Conservation (phyloP, 495 filamentous ascomycete species). For the Massariosphaeria phaeospora region DNA sequence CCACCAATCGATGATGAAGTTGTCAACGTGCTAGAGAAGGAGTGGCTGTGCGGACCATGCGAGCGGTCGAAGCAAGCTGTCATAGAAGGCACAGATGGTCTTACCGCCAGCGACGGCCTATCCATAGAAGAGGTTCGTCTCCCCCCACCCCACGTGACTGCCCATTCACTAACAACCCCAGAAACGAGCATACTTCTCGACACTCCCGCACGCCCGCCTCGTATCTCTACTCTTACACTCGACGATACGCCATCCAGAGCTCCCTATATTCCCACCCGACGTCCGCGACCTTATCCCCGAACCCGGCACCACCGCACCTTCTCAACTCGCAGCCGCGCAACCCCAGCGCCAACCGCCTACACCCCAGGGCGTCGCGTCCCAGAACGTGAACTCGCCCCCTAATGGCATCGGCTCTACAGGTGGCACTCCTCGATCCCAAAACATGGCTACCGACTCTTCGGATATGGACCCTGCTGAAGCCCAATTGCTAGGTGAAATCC, state of each 20-base stretch:
- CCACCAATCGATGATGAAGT: constrained; percentile 70
- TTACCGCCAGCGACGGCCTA: constrained; percentile 45
- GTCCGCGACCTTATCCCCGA: constrained; percentile 27
- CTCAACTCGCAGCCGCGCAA: constrained; percentile 6
- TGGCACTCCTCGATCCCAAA: constrained; percentile 18
- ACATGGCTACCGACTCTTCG: constrained; percentile 13
- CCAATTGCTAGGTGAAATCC: constrained; percentile 28
- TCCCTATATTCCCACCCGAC: constrained; percentile 43
- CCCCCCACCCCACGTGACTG: not conserved
- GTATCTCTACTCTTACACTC: constrained; percentile 47
- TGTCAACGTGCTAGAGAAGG: constrained; percentile 58
- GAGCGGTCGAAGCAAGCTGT: constrained; percentile 29
- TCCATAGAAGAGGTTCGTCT: constrained; percentile 29
- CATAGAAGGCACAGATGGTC: constrained; percentile 18
- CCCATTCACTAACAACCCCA: constrained; percentile 19
- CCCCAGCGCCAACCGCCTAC: not conserved
- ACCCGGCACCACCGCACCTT: not conserved
- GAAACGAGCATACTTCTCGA: constrained; percentile 49
- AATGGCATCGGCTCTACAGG: constrained; percentile 4
- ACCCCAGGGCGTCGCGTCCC: not conserved
- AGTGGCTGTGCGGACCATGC: constrained; percentile 79
- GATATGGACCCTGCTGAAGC: constrained; percentile 33
- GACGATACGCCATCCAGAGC: constrained; percentile 40
- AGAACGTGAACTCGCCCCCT: not conserved
- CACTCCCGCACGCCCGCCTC: constrained; percentile 42